Evolutionary conservation across 2,329 filamentous ascomycete genomes (phyloP).

Genomic region (Xylaria sp.): DNA sequence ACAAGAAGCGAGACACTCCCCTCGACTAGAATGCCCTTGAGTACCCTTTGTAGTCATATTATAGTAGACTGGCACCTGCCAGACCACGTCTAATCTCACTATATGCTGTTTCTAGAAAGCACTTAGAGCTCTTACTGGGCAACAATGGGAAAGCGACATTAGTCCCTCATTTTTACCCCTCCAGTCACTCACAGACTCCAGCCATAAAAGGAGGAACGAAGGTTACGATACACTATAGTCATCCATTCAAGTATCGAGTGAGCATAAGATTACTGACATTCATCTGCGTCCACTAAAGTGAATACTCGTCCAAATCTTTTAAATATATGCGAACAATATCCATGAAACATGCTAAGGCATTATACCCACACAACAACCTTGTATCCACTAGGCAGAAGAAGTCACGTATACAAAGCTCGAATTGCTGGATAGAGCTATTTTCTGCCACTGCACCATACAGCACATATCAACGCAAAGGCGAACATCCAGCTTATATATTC

Average conservation of each 20-base stretch:
- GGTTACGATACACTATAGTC: not conserved
- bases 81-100: too few species aligned
- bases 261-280: not conserved
- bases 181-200: not conserved
- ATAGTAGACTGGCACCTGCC: not conserved
- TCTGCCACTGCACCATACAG: not conserved
- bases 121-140: not conserved
- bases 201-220: not conserved
- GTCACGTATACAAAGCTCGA: not conserved
- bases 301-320: not conserved
- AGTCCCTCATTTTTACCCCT: not conserved
- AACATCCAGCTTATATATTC: not conserved
- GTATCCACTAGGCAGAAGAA: not conserved
- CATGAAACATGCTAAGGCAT: not conserved
- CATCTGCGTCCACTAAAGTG: too few species aligned
- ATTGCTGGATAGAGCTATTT: not conserved
- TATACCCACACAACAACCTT: not conserved
- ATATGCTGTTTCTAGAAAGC: not conserved
- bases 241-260: not conserved
- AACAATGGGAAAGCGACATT: not conserved
- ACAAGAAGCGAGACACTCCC: constrained; percentile 6
- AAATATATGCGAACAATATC: not conserved
- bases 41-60: not conserved
- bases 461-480: not conserved
- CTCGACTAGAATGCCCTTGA: constrained; percentile 19